Evolutionary conservation across 2,329 filamentous ascomycete species (phyloP), one percentile per base, ranked within the genome.

Genomic region (Rutstroemia sp.): DNA sequence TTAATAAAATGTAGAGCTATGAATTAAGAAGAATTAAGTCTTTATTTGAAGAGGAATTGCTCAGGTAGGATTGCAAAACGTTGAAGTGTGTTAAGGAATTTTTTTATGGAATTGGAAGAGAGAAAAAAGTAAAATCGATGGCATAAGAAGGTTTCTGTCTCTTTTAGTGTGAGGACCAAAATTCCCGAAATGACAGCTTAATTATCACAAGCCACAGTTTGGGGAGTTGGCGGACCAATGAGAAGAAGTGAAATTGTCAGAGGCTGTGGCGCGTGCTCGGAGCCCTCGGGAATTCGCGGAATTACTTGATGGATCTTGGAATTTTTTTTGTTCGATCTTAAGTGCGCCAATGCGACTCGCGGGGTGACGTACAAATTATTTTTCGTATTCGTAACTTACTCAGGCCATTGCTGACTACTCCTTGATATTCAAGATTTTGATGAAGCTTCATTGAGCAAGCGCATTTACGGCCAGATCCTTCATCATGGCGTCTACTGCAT

Each of bases 401-500:
- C 9, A 7, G 25, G n/a, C 40, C 3, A 48, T 12, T 23, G 38
- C 21, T 25, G 21, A 40, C 19, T 10, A 21, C 12, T n/a, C 34
- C 9, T 4, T 4, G 10, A 9, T 40, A 12, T 27, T 16, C n/a
- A n/a, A n/a, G 10, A 42, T 12, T 42, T 42, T 12, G 30, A 34
- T 34, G 30, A 34, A 34, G 30, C 30, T 34, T 12, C 30, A 34
- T 34, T 34, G 30, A 34, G 30, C 30, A 34, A 34, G 30, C 9
- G 9, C 30, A 34, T 9, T 34, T 34, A 10, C 30, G 30, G 30
- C 30, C 39, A 42, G 19, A n/a, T 9, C 8, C 39, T n/a, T 17
- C 57, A 58, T 38, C 48, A 65, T 75, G 64, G 57, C 64, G 49
- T 56, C 76, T 39, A 71, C 75, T n/a, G 71, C 75, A 23, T 69